Evolutionary conservation across 768 basidiomycete genomes (phyloP).

Genomic region (Amanita molliuscula): DNA sequence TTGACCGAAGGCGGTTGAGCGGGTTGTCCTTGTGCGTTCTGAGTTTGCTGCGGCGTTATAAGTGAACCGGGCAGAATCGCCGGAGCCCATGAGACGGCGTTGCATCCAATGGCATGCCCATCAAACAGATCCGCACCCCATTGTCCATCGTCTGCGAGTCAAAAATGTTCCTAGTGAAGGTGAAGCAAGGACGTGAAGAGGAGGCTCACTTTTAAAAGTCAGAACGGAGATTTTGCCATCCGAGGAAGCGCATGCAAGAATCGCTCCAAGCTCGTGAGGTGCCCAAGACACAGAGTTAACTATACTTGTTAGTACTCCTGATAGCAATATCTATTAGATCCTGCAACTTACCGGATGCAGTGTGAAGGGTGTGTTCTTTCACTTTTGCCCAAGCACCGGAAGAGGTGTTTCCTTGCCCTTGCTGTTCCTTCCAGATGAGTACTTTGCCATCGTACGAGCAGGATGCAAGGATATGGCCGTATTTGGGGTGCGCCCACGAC

Average conservation of each 20-base stretch:
- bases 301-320: conserved; percentile 17
- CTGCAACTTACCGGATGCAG: conserved; percentile 71
- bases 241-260: conserved; percentile 92
- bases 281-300: conserved; percentile 99
- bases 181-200: neutral
- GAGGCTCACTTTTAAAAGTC: conserved; percentile 82
- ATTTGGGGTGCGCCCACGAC: conserved; percentile 97
- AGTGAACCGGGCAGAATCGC: conserved; percentile 81
- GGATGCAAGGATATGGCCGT: conserved; percentile 93
- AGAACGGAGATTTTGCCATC: conserved; percentile 96
- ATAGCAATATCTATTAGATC: neutral
- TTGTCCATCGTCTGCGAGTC: conserved; percentile 76
- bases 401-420: conserved; percentile 37
- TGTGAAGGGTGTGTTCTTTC: conserved; percentile 91
- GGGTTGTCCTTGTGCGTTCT: conserved; percentile 36
- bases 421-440: conserved; percentile 95
- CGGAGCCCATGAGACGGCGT: conserved; percentile 96
- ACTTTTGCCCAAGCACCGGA: conserved; percentile 79
- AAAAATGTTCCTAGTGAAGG: conserved; percentile 1
- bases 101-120: conserved; percentile 93
- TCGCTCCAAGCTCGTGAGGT: conserved; percentile 95
- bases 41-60: conserved; percentile 48
- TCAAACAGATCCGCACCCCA: conserved; percentile 94
- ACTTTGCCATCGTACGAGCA: conserved; percentile 98
- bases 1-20: conserved; percentile 54